Base-by-base conservation (phyloP, 345 rosid species). In the Populus nigra region DNA sequence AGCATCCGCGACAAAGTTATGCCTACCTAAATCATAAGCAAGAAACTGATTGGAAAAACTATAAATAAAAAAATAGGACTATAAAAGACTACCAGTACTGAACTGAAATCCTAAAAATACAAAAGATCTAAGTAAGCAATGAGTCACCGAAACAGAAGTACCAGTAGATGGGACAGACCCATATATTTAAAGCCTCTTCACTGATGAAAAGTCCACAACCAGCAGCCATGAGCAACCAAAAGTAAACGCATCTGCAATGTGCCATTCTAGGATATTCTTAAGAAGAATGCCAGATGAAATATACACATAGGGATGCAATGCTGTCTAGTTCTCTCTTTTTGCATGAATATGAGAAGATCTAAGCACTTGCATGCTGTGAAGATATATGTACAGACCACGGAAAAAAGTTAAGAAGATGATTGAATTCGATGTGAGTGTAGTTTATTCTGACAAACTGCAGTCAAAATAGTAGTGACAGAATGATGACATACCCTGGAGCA, bases 211-310 rank as follows among this genome's bases (percentile, higher is more conserved):
- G 86, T 81, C 96, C 97, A 25, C 81, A 92, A 18, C 96, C 97
- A 49, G 98, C 98, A 73, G 96, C 97, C 96, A 94, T 92, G 61
- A 91, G 90, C 90, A 92, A 84, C 97, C 96, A 91, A 80, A 94
- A 94, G 90, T 94, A 94, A 69, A 94, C 73, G 96, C 97, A 94
- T 84, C 97, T 92, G 89, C 75, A 84, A 79, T 73, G 41, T 6
- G 27, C 69, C 63, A 68, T 66, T 7, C 43, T 17, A 76, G 41
- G 43, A 79, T 39, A 67, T 74, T 27, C 73, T 78, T 76, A 18
- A 83, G 65, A 59, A 73, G 59, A 45, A 59, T 59, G 65, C 23
- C 18, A 68, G 47, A 23, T 62, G 45, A 55, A 18, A 75, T 31
- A 55, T 43, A 35, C 17, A 35, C 45, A 63, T 8, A 72, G 25